Percentiles rank a stretch among this genome's conserved stretches.
Evolutionary conservation across 129 eudicot species (phyloP).

Genomic region (Rutidosis leptorrhynchoides): DNA sequence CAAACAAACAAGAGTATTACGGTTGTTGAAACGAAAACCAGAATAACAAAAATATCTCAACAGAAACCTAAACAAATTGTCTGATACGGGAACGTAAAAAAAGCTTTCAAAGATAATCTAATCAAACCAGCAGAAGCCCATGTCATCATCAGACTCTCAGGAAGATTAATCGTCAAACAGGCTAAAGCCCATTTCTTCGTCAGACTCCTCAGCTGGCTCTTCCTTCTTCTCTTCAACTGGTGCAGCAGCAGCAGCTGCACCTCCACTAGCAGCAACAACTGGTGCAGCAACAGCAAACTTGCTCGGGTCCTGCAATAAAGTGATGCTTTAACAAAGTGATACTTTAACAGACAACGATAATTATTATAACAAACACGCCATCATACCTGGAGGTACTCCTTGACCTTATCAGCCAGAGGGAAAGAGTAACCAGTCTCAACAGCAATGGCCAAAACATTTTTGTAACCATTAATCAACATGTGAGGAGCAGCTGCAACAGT

Average conservation of each 20-base stretch:
- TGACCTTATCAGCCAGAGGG: slow-evolving; percentile 72
- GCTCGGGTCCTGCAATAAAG: slow-evolving; percentile 63
- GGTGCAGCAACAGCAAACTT: slow-evolving; percentile 81
- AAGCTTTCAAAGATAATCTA: slow-evolving; percentile 2
- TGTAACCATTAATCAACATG: slow-evolving; percentile 84
- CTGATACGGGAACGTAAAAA: neutral
- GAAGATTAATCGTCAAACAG: slow-evolving; percentile 1
- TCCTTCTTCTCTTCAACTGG: slow-evolving; percentile 42
- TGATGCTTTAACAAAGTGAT: neutral
- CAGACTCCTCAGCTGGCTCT: slow-evolving; percentile 15
- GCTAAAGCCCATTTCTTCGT: slow-evolving; percentile 14
- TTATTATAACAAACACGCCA: too few relatives aligned
- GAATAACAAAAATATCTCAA: neutral
- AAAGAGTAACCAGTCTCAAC: slow-evolving; percentile 68
- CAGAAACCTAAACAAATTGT: neutral
- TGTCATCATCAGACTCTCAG: slow-evolving; percentile 8
- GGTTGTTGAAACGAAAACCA: neutral
- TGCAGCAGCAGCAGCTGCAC: slow-evolving; percentile 49
- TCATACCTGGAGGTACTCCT: slow-evolving; percentile 71
- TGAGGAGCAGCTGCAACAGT: slow-evolving; percentile 87
- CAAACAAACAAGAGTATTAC: neutral
- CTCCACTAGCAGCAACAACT: slow-evolving; percentile 29
- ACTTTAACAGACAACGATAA: neutral
- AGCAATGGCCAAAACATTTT: slow-evolving; percentile 70
- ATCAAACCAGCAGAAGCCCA: slow-evolving; percentile 8